Conservation (phyloP, 192 early-diverging fungal genomes). For the Backusella luteola region DNA sequence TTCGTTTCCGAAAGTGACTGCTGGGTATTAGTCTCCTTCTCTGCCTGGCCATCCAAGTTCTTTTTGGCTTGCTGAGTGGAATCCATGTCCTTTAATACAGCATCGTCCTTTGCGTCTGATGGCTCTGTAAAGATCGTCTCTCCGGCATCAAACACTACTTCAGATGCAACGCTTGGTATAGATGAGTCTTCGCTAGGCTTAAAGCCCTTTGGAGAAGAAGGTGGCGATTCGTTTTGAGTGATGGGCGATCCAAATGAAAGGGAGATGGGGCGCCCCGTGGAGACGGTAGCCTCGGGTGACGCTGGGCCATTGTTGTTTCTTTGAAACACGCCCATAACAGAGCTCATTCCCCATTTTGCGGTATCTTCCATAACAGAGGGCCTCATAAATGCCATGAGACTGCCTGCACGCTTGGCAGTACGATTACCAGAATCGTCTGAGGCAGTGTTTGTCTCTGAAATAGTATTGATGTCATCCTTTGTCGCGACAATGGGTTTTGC, state of each 20-base stretch:
- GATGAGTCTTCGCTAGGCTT: neutral
- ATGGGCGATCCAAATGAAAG: slow-evolving; percentile 16
- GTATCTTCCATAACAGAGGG: slow-evolving; percentile 13
- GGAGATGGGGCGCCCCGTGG: neutral
- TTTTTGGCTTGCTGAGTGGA: neutral
- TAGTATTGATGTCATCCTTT: neutral
- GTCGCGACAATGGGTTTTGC: slow-evolving; percentile 2
- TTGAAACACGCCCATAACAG: slow-evolving; percentile 27
- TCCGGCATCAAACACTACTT: slow-evolving; percentile 26
- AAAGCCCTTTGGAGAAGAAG: slow-evolving; percentile 13
- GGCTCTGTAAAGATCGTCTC: slow-evolving; percentile 6
- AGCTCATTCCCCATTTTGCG: slow-evolving; percentile 14
- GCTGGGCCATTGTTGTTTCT: neutral
- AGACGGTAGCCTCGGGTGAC: neutral
- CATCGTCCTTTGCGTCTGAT: neutral
- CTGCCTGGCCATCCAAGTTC: neutral
- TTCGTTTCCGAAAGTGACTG: neutral
- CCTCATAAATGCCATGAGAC: slow-evolving; percentile 22
- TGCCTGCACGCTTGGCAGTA: neutral
- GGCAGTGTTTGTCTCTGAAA: neutral
- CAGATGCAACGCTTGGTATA: neutral
- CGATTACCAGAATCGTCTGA: neutral
- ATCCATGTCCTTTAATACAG: neutral
- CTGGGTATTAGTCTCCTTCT: neutral
- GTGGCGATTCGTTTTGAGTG: slow-evolving; percentile 22